Base-by-base conservation (phyloP, 2,329 filamentous ascomycete genomes). In the Sporothrix phasma region DNA sequence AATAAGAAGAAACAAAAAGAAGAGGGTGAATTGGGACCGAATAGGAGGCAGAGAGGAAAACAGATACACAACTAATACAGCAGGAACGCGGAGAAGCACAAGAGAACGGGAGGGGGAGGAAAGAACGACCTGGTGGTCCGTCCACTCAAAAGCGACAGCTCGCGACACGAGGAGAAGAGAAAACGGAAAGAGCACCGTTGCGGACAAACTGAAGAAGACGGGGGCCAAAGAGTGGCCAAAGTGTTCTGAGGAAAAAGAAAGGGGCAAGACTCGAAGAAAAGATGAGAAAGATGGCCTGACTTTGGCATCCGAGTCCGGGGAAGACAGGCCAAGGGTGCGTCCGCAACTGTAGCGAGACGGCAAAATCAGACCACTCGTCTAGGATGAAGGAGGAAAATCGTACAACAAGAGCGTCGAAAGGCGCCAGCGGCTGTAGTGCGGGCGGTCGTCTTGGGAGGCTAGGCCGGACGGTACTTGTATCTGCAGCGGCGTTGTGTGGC, bases 321-420 rank as follows among this genome's bases (percentile, higher is more conserved):
- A 65, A 63, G 53, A 26, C 34, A 62, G 24, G 54, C 60, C 56
- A 47, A 65, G 64, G 61, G 65, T 65, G 66, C 65, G 65, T 43
- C 64, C 64, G 64, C 58, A 62, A 39, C 63, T 67, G 66, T 64
- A 65, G 65, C 64, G 62, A 59, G 56, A 59, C 64, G 60, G 59
- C 64, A 66, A 62, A 65, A 69, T 69, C 68, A 69, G 68, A 56
- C 68, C 68, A 69, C 65, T 66, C 54, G 60, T 15, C 17, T 59
- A 58, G 47, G 43, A 59, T 63, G 64, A 61, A 22, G 67, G 67
- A 64, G 65, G 67, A 63, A 51, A 67, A 68, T 67, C 68, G 68
- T 68, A 41, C 68, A 67, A 69, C 67, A 29, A 19, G 56, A 61
- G 31, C 60, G 54, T 54, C 59, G 59, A 39, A 60, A 66, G 51